These are phyloP conservation scores for Lecanosticta acicola DNA, from an alignment of 2,329 filamentous ascomycete species.

Conservation along the genomic window DNA sequence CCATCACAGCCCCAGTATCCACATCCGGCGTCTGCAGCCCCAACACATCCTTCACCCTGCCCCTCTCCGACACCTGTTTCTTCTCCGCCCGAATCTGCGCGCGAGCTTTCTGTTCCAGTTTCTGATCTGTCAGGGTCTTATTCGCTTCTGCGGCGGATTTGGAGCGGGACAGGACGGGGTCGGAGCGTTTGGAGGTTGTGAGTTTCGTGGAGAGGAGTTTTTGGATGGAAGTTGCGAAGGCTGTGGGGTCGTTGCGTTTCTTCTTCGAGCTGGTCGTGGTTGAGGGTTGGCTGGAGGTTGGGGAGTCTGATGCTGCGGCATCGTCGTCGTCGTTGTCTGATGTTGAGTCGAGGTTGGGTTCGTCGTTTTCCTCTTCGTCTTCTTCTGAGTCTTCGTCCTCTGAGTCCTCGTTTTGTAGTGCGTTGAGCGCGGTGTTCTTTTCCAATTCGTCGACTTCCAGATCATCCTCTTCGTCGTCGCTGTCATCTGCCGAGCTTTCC, in stretches of 20 bases:
- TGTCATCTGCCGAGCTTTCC: slow-evolving; percentile 8
- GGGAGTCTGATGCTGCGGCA: slow-evolving; percentile 30
- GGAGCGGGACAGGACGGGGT: slow-evolving; percentile 87
- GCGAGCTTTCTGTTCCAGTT: slow-evolving; percentile 75
- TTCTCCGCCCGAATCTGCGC: slow-evolving; percentile 75
- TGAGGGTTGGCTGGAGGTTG: slow-evolving; percentile 21
- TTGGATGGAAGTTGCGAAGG: slow-evolving; percentile 87
- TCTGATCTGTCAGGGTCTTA: slow-evolving; percentile 65
- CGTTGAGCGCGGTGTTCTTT: slow-evolving; percentile 19
- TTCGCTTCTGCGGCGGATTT: slow-evolving; percentile 66
- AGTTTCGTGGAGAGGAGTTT: slow-evolving; percentile 91
- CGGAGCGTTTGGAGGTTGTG: slow-evolving; percentile 69
- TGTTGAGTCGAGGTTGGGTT: slow-evolving; percentile 5
- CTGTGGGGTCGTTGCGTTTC: slow-evolving; percentile 86
- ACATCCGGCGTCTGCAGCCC: slow-evolving; percentile 50
- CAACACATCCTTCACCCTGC: slow-evolving; percentile 80
- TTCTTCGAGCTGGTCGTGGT: slow-evolving; percentile 45
- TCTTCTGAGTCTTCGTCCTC: slow-evolving; percentile 40
- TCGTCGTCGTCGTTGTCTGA: slow-evolving; percentile 15
- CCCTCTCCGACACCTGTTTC: slow-evolving; percentile 73
- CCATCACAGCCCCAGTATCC: slow-evolving; percentile 51
- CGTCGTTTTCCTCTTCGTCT: slow-evolving; percentile 28
- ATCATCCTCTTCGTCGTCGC: slow-evolving; percentile 10
- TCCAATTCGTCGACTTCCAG: slow-evolving; percentile 15
- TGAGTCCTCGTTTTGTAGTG: slow-evolving; percentile 18